These are phyloP conservation scores for Xylaria castorea DNA, from an alignment of 495 filamentous ascomycete genomes.

Conservation along the genomic window DNA sequence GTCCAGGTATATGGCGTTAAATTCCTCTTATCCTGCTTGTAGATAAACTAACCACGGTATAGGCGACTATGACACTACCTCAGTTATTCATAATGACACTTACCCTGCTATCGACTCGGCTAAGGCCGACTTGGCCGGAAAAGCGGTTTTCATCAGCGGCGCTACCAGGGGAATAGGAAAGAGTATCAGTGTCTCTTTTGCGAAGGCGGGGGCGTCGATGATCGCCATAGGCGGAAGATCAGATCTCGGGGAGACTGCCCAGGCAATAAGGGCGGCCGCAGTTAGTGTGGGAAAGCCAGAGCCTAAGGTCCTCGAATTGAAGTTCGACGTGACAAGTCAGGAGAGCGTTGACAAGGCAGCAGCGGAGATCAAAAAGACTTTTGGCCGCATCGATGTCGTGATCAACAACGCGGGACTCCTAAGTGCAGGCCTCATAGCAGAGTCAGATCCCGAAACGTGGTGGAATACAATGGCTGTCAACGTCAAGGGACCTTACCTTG, in stretches of 20 bases:
- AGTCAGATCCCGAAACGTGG: slow-evolving; percentile 54
- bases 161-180: slow-evolving; percentile 58
- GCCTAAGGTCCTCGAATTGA: slow-evolving; percentile 49
- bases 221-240: slow-evolving; percentile 58
- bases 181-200: slow-evolving; percentile 39
- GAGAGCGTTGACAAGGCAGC: slow-evolving; percentile 46
- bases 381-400: slow-evolving; percentile 57
- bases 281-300: slow-evolving; percentile 31
- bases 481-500: slow-evolving; percentile 53
- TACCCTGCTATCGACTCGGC: slow-evolving; percentile 54
- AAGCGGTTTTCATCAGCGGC: slow-evolving; percentile 56
- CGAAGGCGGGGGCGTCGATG: slow-evolving; percentile 52
- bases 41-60: neutral
- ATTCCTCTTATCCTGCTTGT: neutral
- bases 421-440: slow-evolving; percentile 38
- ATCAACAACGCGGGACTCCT: slow-evolving; percentile 62
- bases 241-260: slow-evolving; percentile 38
- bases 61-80: slow-evolving; percentile 41
- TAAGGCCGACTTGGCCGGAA: slow-evolving; percentile 45
- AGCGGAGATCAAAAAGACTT: slow-evolving; percentile 35
- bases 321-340: slow-evolving; percentile 52
- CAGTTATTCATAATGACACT: slow-evolving; percentile 46
- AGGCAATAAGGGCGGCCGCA: slow-evolving; percentile 48
- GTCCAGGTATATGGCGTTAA: slow-evolving; percentile 29
- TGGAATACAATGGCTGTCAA: slow-evolving; percentile 56